A percentile compares a stretch with the other conserved stretches of the same genome.
These are phyloP conservation scores for Meyerozyma carpophila DNA, from an alignment of 1,139 yeast species.

Conservation along the genomic window DNA sequence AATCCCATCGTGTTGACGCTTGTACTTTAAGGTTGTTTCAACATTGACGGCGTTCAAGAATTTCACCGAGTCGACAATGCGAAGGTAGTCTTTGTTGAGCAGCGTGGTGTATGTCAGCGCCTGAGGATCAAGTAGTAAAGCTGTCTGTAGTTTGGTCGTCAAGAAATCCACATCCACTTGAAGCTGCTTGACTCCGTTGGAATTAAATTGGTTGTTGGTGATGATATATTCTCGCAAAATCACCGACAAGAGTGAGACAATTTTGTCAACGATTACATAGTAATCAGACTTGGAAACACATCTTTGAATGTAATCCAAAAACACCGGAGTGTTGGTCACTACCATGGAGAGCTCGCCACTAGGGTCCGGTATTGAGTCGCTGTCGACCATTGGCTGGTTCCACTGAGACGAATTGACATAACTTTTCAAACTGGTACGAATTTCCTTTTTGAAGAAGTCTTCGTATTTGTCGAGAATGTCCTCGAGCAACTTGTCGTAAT, in stretches of 20 bases:
- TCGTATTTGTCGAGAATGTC: conserved; percentile 36
- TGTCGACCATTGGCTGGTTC: conserved; percentile 17
- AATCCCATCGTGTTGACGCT: conserved; percentile 11
- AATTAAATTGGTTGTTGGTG: conserved; percentile 58
- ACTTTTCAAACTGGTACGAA: conserved; percentile 44
- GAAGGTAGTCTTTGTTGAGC: conserved; percentile 23
- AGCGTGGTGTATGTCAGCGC: conserved; percentile 16
- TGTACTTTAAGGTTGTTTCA: conserved; percentile 14
- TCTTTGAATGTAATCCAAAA: conserved; percentile 28
- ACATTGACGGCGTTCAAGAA: conserved; percentile 27
- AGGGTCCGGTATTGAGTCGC: conserved; percentile 14
- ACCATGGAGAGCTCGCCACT: conserved; percentile 33
- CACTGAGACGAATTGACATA: conserved; percentile 44
- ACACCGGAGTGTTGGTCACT: conserved; percentile 28
- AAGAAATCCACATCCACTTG: conserved; percentile 46
- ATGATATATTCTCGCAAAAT: conserved; percentile 55
- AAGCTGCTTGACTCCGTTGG: conserved; percentile 53
- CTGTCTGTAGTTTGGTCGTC: conserved; percentile 28
- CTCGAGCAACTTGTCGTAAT: conserved; percentile 38
- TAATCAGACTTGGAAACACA: conserved; percentile 25
- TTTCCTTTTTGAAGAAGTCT: conserved; percentile 44
- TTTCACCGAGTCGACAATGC: conserved; percentile 34
- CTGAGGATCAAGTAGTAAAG: conserved; percentile 13
- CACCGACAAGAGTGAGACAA: conserved; percentile 44
- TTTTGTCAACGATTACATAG: conserved; percentile 23